These are phyloP conservation scores for Didymella lethalis DNA, from an alignment of 2,329 filamentous ascomycete genomes.

Conservation along the genomic window DNA sequence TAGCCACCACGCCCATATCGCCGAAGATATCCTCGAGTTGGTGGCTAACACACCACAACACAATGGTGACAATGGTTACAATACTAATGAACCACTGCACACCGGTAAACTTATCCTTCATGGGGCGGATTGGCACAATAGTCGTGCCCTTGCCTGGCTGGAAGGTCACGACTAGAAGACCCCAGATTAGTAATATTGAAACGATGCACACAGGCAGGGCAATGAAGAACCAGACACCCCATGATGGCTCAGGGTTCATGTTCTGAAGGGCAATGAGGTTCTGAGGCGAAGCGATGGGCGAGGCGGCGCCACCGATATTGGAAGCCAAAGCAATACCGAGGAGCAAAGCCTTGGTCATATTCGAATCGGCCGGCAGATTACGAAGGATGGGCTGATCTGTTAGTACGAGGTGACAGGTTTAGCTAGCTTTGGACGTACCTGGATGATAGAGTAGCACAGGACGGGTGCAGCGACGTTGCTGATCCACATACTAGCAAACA, in stretches of 20 bases:
- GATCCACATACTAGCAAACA: conserved; percentile 98
- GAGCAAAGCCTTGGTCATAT: conserved; percentile 94
- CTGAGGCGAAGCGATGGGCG: conserved; percentile 95
- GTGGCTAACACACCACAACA: conserved; percentile 90
- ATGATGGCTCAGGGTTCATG: conserved; percentile 90
- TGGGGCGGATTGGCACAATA: conserved; percentile 88
- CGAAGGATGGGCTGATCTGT: conserved; percentile 83
- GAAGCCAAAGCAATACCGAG: conserved; percentile 93
- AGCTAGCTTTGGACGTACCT: conserved; percentile 62
- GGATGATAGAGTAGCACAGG: conserved; percentile 96
- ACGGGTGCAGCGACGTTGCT: conserved; percentile 98
- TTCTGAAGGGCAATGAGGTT: conserved; percentile 97
- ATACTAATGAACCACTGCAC: conserved; percentile 92
- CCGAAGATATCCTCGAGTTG: conserved; percentile 88
- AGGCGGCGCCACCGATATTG: conserved; percentile 95
- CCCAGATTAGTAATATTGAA: conserved; percentile 87
- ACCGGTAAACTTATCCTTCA: conserved; percentile 86
- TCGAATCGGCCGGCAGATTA: conserved; percentile 86
- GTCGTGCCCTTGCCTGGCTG: conserved; percentile 82
- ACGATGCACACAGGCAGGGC: conserved; percentile 91
- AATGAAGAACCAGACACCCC: conserved; percentile 97
- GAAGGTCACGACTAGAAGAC: conserved; percentile 84
- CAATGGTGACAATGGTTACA: conserved; percentile 84
- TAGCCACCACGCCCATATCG: conserved; percentile 98
- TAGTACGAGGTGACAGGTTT: conserved; percentile 1